Evolutionary conservation across 208 protist genomes (phyloP), one percentile per base, ranked within the genome.

Genomic region (Vickermania spadyakhi): DNA sequence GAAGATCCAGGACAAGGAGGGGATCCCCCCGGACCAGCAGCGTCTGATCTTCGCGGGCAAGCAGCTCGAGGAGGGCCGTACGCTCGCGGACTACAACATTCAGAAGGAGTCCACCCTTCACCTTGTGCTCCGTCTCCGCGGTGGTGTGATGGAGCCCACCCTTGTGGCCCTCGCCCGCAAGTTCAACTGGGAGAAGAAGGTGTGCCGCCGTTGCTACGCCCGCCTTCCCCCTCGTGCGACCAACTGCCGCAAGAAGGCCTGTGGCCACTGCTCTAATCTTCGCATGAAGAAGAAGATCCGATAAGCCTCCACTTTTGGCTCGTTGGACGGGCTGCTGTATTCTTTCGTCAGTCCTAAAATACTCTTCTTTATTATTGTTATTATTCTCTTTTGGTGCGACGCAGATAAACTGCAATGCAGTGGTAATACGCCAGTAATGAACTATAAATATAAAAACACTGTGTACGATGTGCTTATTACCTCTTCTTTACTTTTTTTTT

Each of bases 201-300:
- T 99, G 61, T 99, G 98, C 84, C 99, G 62, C 86, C 94, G 87
- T 75, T 99, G 98, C 88, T 99, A 99, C 74, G 97, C 98, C 59
- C 91, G 98, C 71, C 94, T 99, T 31, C 97, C 96, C 58, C 81
- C 95, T 31, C 96, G 98, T 62, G 98, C 98, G 42, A 92, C 75
- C 31, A 99, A 99, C 92, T 99, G 98, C 96, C 84, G 98, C 72
- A 99, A 99, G 93, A 99, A 99, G 93, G 98, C 97, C 78, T 99
- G 98, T 78, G 98, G 98, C 58, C 97, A 99, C 93, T 96, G 81
- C 82, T 99, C 87, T 75, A 81, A 99, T 77, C 89, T 99, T 18
- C 96, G 98, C 79, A 87, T 93, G 75, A 99, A 99, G 98, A 99
- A 99, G 98, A 99, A 99, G 91, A 71, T 99, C 30, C 98, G 98